Conservation (phyloP, 495 filamentous ascomycete species). For the Penicillium robsamsonii region DNA sequence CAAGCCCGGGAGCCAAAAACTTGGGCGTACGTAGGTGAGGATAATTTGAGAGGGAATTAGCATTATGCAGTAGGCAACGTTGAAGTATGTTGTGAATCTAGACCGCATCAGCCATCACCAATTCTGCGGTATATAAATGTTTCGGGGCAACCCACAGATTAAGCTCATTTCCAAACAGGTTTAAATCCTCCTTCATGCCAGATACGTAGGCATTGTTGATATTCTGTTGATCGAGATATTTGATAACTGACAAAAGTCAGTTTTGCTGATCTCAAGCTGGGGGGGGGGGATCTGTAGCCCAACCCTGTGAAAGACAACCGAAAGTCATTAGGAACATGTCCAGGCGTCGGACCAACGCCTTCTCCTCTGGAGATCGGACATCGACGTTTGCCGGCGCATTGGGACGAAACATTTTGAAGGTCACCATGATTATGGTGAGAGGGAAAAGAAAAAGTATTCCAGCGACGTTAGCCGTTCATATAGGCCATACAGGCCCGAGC, state of each 20-base stretch:
- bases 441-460: background rate
- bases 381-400: conserved; percentile 8
- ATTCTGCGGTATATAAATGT: background rate
- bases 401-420: conserved; percentile 20
- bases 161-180: conserved; percentile 49
- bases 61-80: conserved; percentile 59
- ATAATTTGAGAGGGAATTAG: conserved; percentile 58
- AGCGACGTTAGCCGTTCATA: background rate
- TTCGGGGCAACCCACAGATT: conserved; percentile 20
- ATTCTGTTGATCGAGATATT: conserved; percentile 56
- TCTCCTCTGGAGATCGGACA: conserved; percentile 28
- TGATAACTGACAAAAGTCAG: conserved; percentile 38
- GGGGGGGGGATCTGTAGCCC: background rate
- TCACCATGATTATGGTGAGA: conserved; percentile 15
- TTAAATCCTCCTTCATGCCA: conserved; percentile 35
- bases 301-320: conserved; percentile 34
- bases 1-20: conserved; percentile 53
- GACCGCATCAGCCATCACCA: background rate
- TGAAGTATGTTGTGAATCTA: conserved; percentile 51
- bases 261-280: background rate
- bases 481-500: background rate
- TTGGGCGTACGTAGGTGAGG: conserved; percentile 52
- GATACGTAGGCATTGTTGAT: conserved; percentile 53
- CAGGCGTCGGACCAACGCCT: conserved; percentile 32
- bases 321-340: conserved; percentile 33